A percentile compares a stretch with the other conserved stretches of the same genome.
These are phyloP conservation scores for Nicotiana obtusifolia DNA, from an alignment of 257 asterid species.

Conservation along the genomic window DNA sequence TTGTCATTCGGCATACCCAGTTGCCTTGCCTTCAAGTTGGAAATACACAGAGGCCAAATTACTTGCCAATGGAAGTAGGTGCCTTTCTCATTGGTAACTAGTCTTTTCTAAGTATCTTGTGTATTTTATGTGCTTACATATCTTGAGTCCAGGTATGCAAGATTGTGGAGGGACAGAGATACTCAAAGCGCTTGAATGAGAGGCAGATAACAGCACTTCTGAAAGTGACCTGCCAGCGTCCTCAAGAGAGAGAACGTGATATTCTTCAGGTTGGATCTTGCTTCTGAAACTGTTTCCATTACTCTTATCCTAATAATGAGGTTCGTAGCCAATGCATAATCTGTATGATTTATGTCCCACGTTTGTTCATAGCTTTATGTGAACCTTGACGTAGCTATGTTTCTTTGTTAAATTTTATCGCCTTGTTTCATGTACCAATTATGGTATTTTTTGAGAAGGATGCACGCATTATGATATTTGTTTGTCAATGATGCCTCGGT, in stretches of 20 bases:
- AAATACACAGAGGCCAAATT: slow-evolving; percentile 79
- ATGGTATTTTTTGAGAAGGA: neutral
- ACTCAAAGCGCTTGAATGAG: slow-evolving; percentile 89
- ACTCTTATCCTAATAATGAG: neutral
- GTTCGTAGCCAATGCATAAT: neutral
- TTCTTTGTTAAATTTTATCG: neutral
- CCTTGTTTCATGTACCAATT: neutral
- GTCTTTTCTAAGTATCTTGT: neutral
- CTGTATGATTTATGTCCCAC: neutral
- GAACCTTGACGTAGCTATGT: neutral
- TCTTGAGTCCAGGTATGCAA: slow-evolving; percentile 67
- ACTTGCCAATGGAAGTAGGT: slow-evolving; percentile 89
- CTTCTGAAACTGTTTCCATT: neutral
- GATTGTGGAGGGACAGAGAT: slow-evolving; percentile 93
- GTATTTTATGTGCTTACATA: neutral
- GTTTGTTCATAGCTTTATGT: neutral
- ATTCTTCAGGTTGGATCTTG: slow-evolving; percentile 57
- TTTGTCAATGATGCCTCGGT: neutral
- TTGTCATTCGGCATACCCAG: slow-evolving; percentile 68
- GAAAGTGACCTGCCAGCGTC: slow-evolving; percentile 97
- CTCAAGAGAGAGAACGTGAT: slow-evolving; percentile 68
- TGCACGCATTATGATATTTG: neutral
- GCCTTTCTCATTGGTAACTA: neutral
- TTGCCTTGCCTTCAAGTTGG: slow-evolving; percentile 97
- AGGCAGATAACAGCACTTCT: slow-evolving; percentile 85